Base-by-base conservation (phyloP, 768 basidiomycete genomes). In the Naganishia randhawae region DNA sequence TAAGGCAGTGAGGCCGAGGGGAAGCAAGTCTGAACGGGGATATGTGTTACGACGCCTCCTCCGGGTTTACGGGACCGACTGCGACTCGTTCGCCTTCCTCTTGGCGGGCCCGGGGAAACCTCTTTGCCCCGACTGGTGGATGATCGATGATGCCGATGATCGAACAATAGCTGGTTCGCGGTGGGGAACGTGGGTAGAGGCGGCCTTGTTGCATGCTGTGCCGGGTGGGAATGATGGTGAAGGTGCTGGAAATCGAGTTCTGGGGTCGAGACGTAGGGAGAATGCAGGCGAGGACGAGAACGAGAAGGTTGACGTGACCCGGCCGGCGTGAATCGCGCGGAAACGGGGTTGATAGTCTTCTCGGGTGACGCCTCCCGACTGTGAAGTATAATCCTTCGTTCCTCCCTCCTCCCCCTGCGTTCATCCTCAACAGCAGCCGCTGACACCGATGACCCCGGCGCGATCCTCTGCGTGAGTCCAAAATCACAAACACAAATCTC, bases 1-100 rank as follows among this genome's bases (percentile, higher is more conserved):
- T 97, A 97, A 0, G 92, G 92, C 2, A 97, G 81, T 1, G 92
- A 95, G 8, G 92, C 94, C 0, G 89, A 87, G 45, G 88, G 87
- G 74, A 88, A 86, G n/a, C n/a, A n/a, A n/a, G n/a, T n/a, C n/a
- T 61, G 57, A 11, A 61, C 57, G 22, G 57, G 35, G 10, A 35
- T 27, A 9, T 35, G 13, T 8, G 51, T 31, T 25, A 19, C 25
- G 29, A 33, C 35, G 1, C 35, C 33, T 61, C 57, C 22, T 6
- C 37, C 45, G n/a, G 45, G 45, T 48, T 48, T 48, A n/a, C 45
- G 45, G 2, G 45, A 39, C 17, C 57, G 57, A 42, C 57, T 61
- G 22, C 27, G n/a, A 29, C 57, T 61, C n/a, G 57, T 25, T 6
- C 57, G 57, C 16, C 57, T 17, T 25, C 55, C 33, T 57, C 31